Conservation (phyloP, 2,329 filamentous ascomycete species). For the Ambrosiella xylebori region DNA sequence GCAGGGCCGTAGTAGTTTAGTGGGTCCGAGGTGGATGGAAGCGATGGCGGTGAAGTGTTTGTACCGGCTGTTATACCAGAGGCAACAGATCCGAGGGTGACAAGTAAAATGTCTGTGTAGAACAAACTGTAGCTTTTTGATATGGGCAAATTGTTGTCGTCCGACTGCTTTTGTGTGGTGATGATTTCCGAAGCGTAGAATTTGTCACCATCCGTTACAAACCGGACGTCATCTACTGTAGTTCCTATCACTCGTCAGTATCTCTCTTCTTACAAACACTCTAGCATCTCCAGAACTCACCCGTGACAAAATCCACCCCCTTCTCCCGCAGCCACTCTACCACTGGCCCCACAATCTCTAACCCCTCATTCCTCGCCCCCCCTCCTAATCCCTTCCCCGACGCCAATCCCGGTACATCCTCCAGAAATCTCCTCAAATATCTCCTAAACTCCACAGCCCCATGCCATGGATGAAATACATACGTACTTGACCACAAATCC, state of each 20-base stretch:
- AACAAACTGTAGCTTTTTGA: not conserved
- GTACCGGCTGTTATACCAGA: constrained; percentile 14
- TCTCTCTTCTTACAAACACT: not conserved
- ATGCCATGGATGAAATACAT: constrained; percentile 22
- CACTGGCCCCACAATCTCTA: constrained; percentile 21
- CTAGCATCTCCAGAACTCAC: not conserved
- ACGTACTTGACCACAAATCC: constrained; percentile 22
- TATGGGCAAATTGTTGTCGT: not conserved
- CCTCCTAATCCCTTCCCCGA: constrained; percentile 17
- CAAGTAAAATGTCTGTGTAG: constrained; percentile 21
- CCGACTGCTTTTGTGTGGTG: not conserved
- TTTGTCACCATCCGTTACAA: not conserved
- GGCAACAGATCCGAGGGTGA: constrained; percentile 24
- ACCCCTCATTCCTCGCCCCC: constrained; percentile 20
- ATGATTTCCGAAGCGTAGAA: not conserved
- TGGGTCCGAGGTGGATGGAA: constrained; percentile 4
- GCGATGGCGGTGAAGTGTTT: not conserved
- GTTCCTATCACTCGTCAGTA: constrained; percentile 1
- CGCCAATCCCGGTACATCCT: constrained; percentile 19
- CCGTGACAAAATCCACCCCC: constrained; percentile 17
- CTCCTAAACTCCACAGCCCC: constrained; percentile 21
- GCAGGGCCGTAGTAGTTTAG: constrained; percentile 22
- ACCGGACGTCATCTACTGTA: constrained; percentile 1
- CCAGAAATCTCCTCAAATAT: constrained; percentile 21
- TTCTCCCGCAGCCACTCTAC: constrained; percentile 18